Evolutionary conservation across 805 yeast genomes (phyloP), one percentile per base, ranked within the genome.

Genomic region (Teunomyces gatunensis): DNA sequence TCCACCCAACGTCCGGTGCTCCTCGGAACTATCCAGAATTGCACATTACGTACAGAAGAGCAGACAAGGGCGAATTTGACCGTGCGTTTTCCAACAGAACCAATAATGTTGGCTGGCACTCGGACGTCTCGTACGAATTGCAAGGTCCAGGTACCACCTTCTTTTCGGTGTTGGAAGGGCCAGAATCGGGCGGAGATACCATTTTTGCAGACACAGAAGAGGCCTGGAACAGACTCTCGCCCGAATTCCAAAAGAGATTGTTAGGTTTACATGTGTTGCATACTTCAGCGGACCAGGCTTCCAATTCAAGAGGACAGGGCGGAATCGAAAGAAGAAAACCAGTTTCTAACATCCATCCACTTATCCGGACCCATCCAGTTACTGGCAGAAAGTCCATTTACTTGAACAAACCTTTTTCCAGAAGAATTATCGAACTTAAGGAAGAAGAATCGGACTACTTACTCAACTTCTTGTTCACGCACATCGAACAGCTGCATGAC

Each of bases 1-100:
- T 84, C 50, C 91, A 86, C 60, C 88, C 89, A 41, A 82, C 87
- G 10, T 80, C 87, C 9, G 89, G 90, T 18, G 83, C 87, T 12
- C 89, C 87, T 27, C 70, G 67, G 46, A 63, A 57, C n/a, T 52
- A 39, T 44, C 73, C 72, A 7, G 66, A 67, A 45, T 58, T 68
- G 45, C 72, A 67, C 55, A 61, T 67, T 28, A 65, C 70, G 5
- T 67, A 65, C 58, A 51, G 69, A 42, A 58, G 72, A 28, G 58
- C 67, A 3, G 61, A 63, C 35, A 53, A 59, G 25, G 57, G 57
- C 21, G 71, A 63, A 40, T 57, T 67, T 20, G 62, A 60, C 27
- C 49, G 66, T 21, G 58, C 57, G 5, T 66, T 67, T 46, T 50
- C 58, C 15, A 49, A 59, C 37, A 59, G 67, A 42, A 65, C 61